phyloP scores from a whole-genome alignment of 1,284 basidiomycete genomes.

The Peniophora sp. region DNA sequence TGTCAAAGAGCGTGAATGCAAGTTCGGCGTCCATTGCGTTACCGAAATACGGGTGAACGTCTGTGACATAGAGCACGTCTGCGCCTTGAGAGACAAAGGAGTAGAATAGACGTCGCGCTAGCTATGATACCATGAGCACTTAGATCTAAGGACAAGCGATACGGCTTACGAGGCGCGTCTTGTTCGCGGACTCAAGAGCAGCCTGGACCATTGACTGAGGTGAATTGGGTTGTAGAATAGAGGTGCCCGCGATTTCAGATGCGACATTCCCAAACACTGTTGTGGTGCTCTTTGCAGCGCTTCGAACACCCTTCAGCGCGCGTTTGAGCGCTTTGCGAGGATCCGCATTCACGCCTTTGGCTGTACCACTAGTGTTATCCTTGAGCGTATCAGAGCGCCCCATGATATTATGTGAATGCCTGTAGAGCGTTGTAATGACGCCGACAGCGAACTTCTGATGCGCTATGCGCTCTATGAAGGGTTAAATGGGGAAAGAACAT shows the following conservation, averaged over 20 bases:
- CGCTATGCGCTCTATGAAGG: conserved; percentile 60
- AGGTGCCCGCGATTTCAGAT: conserved; percentile 67
- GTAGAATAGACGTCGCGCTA: conserved; percentile 82
- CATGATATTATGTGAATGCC: conserved; percentile 65
- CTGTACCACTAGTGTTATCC: conserved; percentile 31
- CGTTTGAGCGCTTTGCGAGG: conserved; percentile 64
- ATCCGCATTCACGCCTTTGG: conserved; percentile 24
- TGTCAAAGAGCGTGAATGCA: conserved; percentile 76
- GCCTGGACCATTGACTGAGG: conserved; percentile 78
- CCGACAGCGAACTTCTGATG: conserved; percentile 80
- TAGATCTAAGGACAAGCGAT: conserved; percentile 7
- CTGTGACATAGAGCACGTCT: conserved; percentile 55
- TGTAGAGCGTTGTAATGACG: conserved; percentile 72
- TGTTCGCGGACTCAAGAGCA: conserved; percentile 74
- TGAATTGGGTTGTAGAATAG: conserved; percentile 83
- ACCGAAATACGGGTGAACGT: conserved; percentile 72
- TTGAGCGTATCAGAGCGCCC: conserved; percentile 63
- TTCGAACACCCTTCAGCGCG: conserved; percentile 64
- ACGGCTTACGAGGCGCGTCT: conserved; percentile 60
- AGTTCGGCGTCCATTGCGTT: conserved; percentile 57
- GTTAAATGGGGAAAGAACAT: not conserved
- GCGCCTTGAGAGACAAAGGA: conserved; percentile 68
- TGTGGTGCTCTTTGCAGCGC: conserved; percentile 74
- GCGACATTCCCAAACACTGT: conserved; percentile 77
- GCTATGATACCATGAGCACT: conserved; percentile 25